Evolutionary conservation across 78 protist genomes (phyloP).

Genomic region (Dictyostelium discoideum): dicty_2.7 NC_007088.5:3554001-3554500

Average conservation of each 20-base stretch:
- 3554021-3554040: background rate
- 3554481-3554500: too few species aligned
- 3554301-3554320: background rate
- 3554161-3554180: background rate
- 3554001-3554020: background rate
- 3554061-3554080: too few species aligned
- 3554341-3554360: background rate
- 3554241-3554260: background rate
- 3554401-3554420: background rate
- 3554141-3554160: too few species aligned
- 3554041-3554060: too few species aligned
- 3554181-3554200: background rate
- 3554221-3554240: background rate
- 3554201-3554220: background rate
- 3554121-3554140: too few species aligned
- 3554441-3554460: background rate
- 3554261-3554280: background rate
- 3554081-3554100: too few species aligned
- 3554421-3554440: background rate
- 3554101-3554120: too few species aligned
- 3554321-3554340: background rate
- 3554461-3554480: background rate
- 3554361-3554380: background rate
- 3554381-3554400: background rate
- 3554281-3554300: background rate